phyloP scores from a whole-genome alignment of 192 early-diverging fungal genomes.

The Podila verticillata region DNA sequence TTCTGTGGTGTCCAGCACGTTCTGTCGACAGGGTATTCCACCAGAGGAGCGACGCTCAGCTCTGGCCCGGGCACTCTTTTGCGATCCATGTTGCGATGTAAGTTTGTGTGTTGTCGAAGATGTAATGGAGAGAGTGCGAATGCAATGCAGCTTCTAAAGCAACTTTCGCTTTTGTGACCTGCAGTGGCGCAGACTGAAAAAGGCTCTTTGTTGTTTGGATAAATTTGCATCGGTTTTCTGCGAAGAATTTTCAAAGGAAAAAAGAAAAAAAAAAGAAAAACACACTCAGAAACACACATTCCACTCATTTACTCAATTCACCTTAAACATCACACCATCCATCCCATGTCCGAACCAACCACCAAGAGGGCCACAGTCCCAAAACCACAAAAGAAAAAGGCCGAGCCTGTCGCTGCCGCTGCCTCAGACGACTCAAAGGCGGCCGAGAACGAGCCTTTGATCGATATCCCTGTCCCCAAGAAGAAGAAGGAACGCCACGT shows the following conservation, averaged over 20 bases:
- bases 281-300: too few relatives aligned
- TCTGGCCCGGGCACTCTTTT: conserved; percentile 65
- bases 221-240: background rate
- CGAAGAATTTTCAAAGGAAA: background rate
- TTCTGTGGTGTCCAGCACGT: conserved; percentile 37
- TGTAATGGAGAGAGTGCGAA: background rate
- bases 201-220: background rate
- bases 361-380: background rate
- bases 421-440: background rate
- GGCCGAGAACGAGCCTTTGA: conserved; percentile 19
- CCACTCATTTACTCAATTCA: background rate
- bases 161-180: background rate
- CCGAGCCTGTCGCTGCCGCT: background rate
- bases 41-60: conserved; percentile 57
- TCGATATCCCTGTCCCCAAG: conserved; percentile 43
- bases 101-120: background rate
- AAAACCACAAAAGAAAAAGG: conserved; percentile 10
- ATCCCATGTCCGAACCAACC: background rate
- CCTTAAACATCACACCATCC: background rate
- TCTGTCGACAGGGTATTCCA: conserved; percentile 48
- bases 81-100: conserved; percentile 51
- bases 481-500: conserved; percentile 51
- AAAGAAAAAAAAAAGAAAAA: background rate
- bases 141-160: background rate
- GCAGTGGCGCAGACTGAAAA: conserved; percentile 1